phyloP scores from a whole-genome alignment of 73 alveolate species.

The Breviolum minutum region DNA sequence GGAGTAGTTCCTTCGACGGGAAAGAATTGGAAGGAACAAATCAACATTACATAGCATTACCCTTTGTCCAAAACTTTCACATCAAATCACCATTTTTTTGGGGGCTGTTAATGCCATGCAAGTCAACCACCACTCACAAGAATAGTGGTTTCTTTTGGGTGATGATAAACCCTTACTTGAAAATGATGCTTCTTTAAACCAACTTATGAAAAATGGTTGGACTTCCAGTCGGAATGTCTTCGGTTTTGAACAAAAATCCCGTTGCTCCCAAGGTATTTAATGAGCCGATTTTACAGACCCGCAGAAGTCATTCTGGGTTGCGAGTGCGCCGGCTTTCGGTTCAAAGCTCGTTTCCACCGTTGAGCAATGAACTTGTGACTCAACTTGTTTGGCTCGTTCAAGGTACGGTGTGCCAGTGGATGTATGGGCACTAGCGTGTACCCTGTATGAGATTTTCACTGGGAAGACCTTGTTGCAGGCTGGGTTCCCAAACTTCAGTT shows the following conservation, averaged over 20 bases:
- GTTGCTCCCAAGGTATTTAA: constrained; percentile 11
- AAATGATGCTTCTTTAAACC: no score
- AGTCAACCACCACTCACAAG: neutral
- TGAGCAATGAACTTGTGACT: neutral
- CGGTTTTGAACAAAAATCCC: neutral
- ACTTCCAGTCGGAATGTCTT: neutral
- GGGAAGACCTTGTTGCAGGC: constrained; percentile 88
- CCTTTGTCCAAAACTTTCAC: no score
- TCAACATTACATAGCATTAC: no score
- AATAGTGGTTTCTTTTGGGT: no score
- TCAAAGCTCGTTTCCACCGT: neutral
- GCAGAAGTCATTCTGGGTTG: constrained; percentile 82
- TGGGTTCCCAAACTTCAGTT: neutral
- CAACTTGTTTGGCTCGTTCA: neutral
- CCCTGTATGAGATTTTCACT: constrained; percentile 84
- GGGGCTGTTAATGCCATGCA: neutral
- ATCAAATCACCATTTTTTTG: neutral
- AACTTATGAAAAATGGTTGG: neutral
- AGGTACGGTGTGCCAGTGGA: constrained; percentile 81
- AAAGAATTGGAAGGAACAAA: no score
- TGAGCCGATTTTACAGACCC: constrained; percentile 82
- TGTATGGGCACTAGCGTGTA: constrained; percentile 88
- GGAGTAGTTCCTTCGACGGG: no score
- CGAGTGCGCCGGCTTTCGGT: constrained; percentile 9
- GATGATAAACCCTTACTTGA: no score